Evolutionary conservation across 805 yeast species (phyloP).

Genomic region (Sugiyamaella lignohabitans): DNA sequence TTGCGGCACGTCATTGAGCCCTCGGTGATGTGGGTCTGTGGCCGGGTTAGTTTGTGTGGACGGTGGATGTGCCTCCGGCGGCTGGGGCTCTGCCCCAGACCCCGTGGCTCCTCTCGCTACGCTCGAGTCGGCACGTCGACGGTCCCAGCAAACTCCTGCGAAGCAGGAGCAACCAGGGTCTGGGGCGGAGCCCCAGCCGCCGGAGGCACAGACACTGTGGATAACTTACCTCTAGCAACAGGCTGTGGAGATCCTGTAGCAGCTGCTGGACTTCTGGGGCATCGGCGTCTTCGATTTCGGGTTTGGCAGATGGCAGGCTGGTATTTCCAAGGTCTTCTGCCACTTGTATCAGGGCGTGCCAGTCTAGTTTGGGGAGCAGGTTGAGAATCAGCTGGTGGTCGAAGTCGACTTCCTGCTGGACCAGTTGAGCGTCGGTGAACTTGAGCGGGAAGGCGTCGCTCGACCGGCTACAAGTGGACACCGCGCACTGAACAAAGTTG

Average conservation of each 20-base stretch:
- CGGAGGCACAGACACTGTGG: background rate
- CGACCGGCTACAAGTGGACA: slow-evolving; percentile 68
- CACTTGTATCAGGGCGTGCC: slow-evolving; percentile 77
- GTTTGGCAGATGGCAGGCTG: slow-evolving; percentile 33
- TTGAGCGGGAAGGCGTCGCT: slow-evolving; percentile 74
- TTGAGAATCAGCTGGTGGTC: slow-evolving; percentile 72
- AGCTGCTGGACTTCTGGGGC: slow-evolving; percentile 43
- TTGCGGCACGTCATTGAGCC: slow-evolving; percentile 85
- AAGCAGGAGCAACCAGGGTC: too few relatives aligned
- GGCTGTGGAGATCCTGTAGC: slow-evolving; percentile 65
- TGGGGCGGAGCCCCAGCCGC: too few relatives aligned
- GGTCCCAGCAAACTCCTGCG: too few relatives aligned
- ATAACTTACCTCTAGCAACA: slow-evolving; percentile 53
- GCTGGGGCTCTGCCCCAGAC: too few relatives aligned
- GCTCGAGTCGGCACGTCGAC: too few relatives aligned
- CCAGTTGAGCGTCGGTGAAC: slow-evolving; percentile 62
- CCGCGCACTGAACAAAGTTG: slow-evolving; percentile 91
- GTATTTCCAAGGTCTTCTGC: slow-evolving; percentile 68
- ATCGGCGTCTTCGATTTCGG: slow-evolving; percentile 43
- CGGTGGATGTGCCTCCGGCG: too few relatives aligned
- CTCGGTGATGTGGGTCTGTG: slow-evolving; percentile 64
- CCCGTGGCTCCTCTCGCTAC: too few relatives aligned
- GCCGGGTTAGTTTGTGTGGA: background rate
- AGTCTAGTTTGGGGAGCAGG: slow-evolving; percentile 75
- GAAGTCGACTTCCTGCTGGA: slow-evolving; percentile 70